Conservation (phyloP, 495 filamentous ascomycete species). For the Podospora tetraspora region DNA sequence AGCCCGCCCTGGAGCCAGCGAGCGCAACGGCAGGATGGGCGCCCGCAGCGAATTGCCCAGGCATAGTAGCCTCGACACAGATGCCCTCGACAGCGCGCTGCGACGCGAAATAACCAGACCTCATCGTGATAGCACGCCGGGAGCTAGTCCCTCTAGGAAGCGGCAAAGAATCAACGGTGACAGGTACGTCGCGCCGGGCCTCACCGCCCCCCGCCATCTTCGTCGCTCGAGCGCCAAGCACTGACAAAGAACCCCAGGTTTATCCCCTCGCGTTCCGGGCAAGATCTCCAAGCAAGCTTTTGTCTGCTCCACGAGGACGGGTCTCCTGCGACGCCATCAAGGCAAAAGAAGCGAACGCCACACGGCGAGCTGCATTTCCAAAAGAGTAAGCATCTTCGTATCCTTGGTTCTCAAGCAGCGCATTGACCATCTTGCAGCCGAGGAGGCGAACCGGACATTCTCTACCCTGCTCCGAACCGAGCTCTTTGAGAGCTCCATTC, state of each 20-base stretch:
- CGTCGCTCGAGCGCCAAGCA: background rate
- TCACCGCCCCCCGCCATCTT: background rate
- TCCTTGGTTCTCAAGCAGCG: background rate
- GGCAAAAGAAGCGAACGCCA: constrained; percentile 73
- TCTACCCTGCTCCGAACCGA: constrained; percentile 84
- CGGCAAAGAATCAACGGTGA: constrained; percentile 81
- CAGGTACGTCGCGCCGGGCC: constrained; percentile 43
- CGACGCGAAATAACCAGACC: constrained; percentile 30
- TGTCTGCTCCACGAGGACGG: constrained; percentile 85
- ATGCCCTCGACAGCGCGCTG: constrained; percentile 32
- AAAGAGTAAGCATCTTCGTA: constrained; percentile 59
- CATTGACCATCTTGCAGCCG: constrained; percentile 58
- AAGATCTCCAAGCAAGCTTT: constrained; percentile 88
- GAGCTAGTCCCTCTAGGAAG: constrained; percentile 77
- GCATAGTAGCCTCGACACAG: constrained; percentile 31
- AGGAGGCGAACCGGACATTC: constrained; percentile 90
- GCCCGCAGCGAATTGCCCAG: constrained; percentile 26
- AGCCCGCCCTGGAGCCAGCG: constrained; percentile 26
- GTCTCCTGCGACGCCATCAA: constrained; percentile 85
- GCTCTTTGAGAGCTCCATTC: constrained; percentile 82
- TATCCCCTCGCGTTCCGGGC: constrained; percentile 89
- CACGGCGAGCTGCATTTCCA: constrained; percentile 92
- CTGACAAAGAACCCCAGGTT: constrained; percentile 52
- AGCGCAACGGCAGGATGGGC: constrained; percentile 29
- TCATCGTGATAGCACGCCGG: constrained; percentile 63